Conservation (phyloP, 2,329 filamentous ascomycete species). For the Paradendryphiella salina region DNA sequence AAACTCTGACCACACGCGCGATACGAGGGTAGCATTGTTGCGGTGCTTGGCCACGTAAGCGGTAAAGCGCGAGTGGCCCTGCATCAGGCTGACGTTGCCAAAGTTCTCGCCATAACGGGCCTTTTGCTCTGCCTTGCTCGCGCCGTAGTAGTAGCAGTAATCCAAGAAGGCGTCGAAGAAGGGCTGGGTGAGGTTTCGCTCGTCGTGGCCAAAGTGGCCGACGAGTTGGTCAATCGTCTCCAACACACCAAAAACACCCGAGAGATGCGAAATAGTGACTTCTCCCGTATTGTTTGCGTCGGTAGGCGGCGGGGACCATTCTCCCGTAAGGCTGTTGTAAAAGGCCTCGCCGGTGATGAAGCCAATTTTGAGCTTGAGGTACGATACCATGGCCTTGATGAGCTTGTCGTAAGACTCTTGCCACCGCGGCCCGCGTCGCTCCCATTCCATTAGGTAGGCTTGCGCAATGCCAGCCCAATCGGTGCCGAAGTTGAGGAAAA, state of each 20-base stretch:
- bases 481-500: constrained; percentile 60
- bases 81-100: constrained; percentile 53
- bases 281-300: constrained; percentile 58
- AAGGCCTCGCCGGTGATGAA: constrained; percentile 61
- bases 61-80: constrained; percentile 63
- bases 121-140: constrained; percentile 54
- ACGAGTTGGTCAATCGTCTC: constrained; percentile 62
- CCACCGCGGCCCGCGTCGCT: constrained; percentile 59
- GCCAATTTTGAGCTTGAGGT: constrained; percentile 60
- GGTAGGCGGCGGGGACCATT: constrained; percentile 56
- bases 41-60: constrained; percentile 56
- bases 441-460: constrained; percentile 64
- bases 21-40: constrained; percentile 54
- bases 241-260: constrained; percentile 61
- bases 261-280: constrained; percentile 60
- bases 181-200: constrained; percentile 51
- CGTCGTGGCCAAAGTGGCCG: constrained; percentile 48
- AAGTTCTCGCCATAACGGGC: constrained; percentile 58
- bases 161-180: constrained; percentile 62
- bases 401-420: constrained; percentile 58
- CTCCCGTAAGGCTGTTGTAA: constrained; percentile 57
- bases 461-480: constrained; percentile 63
- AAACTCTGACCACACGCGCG: constrained; percentile 60
- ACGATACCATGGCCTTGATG: constrained; percentile 54
- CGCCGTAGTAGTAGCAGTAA: constrained; percentile 63